Conservation (phyloP, 345 rosid genomes). For the Eucalyptus polybractea region DNA sequence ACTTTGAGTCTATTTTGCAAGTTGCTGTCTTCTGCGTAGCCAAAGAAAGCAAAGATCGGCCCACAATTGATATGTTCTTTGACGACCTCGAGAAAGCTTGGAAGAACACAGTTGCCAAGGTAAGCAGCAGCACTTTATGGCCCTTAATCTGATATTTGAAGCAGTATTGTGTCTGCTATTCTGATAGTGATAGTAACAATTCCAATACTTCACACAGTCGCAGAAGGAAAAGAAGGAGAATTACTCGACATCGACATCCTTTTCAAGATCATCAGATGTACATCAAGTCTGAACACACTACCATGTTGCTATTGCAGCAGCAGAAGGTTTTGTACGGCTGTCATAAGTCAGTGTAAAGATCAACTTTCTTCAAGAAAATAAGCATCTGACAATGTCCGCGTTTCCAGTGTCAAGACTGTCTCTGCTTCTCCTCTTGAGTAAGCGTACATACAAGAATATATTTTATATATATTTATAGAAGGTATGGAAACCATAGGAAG, state of each 20-base stretch:
- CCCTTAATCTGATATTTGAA: neutral
- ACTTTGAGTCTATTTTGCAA: conserved; percentile 31
- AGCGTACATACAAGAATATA: neutral
- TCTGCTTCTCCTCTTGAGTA: neutral
- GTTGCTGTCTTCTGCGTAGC: conserved; percentile 39
- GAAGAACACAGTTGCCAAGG: conserved; percentile 17
- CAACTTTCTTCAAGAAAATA: neutral
- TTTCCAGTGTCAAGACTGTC: neutral
- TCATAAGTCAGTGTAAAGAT: neutral
- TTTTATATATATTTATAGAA: neutral
- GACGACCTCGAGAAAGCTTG: conserved; percentile 37
- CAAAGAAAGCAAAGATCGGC: conserved; percentile 42
- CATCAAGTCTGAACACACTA: neutral
- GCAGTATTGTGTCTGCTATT: neutral
- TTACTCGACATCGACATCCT: neutral
- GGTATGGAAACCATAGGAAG: neutral
- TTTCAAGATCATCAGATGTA: conserved; percentile 13
- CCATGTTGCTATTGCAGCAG: neutral
- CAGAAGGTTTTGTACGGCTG: neutral
- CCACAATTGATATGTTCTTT: conserved; percentile 25
- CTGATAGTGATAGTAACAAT: neutral
- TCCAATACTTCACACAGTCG: neutral
- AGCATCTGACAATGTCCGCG: neutral
- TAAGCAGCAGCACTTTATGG: neutral
- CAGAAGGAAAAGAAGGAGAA: conserved; percentile 1